phyloP scores from a whole-genome alignment of 2,329 filamentous ascomycete species.

The Neophaeococcomyces mojaviensis region DNA sequence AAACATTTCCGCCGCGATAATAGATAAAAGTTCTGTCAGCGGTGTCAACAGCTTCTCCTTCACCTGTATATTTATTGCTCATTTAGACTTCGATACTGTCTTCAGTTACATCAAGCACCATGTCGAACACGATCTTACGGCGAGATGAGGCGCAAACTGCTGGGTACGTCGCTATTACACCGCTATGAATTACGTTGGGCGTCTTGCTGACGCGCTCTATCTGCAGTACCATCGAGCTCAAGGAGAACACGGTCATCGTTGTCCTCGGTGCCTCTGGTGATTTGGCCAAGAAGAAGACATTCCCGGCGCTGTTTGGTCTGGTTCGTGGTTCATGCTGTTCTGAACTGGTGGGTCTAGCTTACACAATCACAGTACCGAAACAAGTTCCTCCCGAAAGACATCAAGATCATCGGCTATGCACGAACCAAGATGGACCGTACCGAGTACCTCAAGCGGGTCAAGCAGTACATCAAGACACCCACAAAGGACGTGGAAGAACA shows the following conservation, averaged over 20 bases:
- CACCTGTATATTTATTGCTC: too few species aligned
- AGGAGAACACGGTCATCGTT: conserved; percentile 95
- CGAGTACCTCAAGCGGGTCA: conserved; percentile 89
- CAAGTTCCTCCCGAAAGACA: conserved; percentile 93
- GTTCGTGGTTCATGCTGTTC: conserved; percentile 53
- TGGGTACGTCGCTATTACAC: conserved; percentile 39
- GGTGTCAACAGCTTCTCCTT: conserved; percentile 11
- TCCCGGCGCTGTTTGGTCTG: conserved; percentile 92
- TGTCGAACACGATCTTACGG: conserved; percentile 47
- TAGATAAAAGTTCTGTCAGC: conserved; percentile 9
- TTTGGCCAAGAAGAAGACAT: conserved; percentile 99
- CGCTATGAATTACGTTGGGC: not conserved
- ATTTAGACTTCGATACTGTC: conserved; percentile 2
- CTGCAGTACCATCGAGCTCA: conserved; percentile 79
- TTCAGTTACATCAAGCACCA: conserved; percentile 25
- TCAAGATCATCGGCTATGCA: conserved; percentile 96
- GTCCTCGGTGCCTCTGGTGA: conserved; percentile 96
- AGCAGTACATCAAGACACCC: conserved; percentile 97
- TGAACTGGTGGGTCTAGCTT: conserved; percentile 12
- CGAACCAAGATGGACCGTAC: conserved; percentile 98
- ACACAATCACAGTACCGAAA: conserved; percentile 69
- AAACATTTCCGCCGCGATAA: too few species aligned
- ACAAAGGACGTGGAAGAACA: conserved; percentile 97
- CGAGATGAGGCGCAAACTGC: conserved; percentile 43
- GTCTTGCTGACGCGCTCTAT: not conserved